Base-by-base conservation (phyloP, 2,329 filamentous ascomycete species). In the Aspergillus clavatus region DNA sequence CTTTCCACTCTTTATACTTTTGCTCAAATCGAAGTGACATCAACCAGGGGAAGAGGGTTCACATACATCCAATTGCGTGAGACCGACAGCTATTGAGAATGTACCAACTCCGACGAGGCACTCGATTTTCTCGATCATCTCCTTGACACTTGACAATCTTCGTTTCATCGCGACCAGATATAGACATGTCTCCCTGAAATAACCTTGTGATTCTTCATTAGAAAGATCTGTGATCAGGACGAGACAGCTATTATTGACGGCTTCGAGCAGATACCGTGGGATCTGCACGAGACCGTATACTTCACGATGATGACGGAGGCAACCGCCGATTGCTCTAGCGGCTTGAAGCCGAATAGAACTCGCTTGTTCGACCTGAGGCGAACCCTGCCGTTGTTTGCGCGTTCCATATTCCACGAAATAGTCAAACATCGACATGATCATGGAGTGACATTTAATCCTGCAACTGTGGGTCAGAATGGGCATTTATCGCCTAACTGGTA, bases 391-490 rank as follows among this genome's bases (percentile, higher is more conserved):
- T n/a, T 47, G 35, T 3, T 50, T 29, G n/a, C 50, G 36, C 26
- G 33, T 27, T 26, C 42, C 43, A n/a, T 54, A 53, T 16, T 54
- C 51, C 14, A 59, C 44, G 22, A 65, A 41, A 19, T 47, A 45
- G 8, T 54, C 52, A 26, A 59, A 56, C n/a, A 67, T 45, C n/a
- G 42, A 40, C 18, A 65, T 57, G 11, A 54, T 52, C 7, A 47
- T 48, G 23, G 61, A 53, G 38, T 63, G 51, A 24, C 48, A 65
- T 44, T 56, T 57, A 14, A 65, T 57, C 39, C 63, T 65, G 49
- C 23, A 46, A 29, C 7, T 19, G 2, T 3, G 10, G 7, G 24
- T 60, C 38, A 62, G 48, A 24, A 40, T n/a, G 19, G 12, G 10
- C 21, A 22, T 21, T 16, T 7, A 5, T 31, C 7, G 26, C 27